Evolutionary conservation across 176 grass and related monocot genomes (phyloP).

Genomic region (Juncus effusus): DNA sequence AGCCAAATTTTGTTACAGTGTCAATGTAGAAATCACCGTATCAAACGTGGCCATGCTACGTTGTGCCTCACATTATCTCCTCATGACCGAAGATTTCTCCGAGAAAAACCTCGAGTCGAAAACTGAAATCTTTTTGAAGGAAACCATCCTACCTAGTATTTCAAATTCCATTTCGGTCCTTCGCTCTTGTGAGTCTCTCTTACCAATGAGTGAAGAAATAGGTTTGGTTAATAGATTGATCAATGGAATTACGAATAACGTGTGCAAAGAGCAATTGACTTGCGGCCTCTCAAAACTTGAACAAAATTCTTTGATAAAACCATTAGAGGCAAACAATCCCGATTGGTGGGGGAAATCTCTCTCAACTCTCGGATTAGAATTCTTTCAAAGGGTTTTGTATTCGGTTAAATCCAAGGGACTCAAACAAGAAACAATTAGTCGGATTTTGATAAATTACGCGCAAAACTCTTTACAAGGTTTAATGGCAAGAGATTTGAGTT

Average conservation of each 20-base stretch:
- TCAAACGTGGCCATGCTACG: constrained; percentile 69
- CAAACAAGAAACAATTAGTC: constrained; percentile 77
- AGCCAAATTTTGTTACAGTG: constrained; percentile 88
- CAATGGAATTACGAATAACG: constrained; percentile 53
- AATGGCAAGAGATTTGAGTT: constrained; percentile 49
- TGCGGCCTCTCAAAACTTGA: constrained; percentile 69
- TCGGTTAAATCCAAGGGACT: constrained; percentile 83
- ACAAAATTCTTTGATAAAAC: constrained; percentile 32
- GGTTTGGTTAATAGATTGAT: constrained; percentile 48
- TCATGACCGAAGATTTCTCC: constrained; percentile 79
- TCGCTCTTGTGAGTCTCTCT: constrained; percentile 59
- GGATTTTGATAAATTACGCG: constrained; percentile 80
- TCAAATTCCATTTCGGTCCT: constrained; percentile 61
- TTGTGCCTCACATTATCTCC: constrained; percentile 75
- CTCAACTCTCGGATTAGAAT: constrained; percentile 49
- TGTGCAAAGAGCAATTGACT: constrained; percentile 83
- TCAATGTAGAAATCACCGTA: constrained; percentile 56
- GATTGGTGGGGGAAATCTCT: constrained; percentile 92
- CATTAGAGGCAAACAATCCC: constrained; percentile 20
- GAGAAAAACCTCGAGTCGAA: constrained; percentile 67
- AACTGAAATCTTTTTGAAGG: constrained; percentile 60
- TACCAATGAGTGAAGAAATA: constrained; percentile 70
- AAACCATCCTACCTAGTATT: constrained; percentile 63
- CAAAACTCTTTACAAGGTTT: constrained; percentile 73
- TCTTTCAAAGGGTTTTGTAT: constrained; percentile 73